Evolutionary conservation across 176 grass and related monocot species (phyloP).

Genomic region (Tuctoria greenei): DNA sequence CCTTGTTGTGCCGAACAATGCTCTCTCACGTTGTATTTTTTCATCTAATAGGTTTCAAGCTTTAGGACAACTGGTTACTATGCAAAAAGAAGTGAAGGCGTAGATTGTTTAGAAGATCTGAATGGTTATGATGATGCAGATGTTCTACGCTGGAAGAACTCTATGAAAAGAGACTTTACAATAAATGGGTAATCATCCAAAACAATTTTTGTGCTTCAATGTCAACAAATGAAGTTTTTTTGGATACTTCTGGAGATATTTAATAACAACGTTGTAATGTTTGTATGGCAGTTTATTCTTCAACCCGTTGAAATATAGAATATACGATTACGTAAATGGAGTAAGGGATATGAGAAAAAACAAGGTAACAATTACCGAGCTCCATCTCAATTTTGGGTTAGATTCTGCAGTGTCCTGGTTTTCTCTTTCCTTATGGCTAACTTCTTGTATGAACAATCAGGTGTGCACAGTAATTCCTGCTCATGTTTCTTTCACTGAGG

Average conservation of each 20-base stretch:
- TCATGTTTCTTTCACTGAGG: constrained; percentile 73
- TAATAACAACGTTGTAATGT: constrained; percentile 31
- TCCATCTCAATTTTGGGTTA: constrained; percentile 24
- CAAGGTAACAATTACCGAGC: constrained; percentile 58
- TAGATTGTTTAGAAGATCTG: constrained; percentile 27
- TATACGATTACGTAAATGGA: constrained; percentile 97
- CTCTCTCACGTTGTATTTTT: constrained; percentile 4
- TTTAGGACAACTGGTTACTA: constrained; percentile 43
- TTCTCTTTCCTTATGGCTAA: constrained; percentile 29
- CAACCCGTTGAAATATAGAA: constrained; percentile 53
- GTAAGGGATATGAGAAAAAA: constrained; percentile 68
- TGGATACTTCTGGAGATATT: constrained; percentile 28
- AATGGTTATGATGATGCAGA: constrained; percentile 46
- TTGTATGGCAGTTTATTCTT: constrained; percentile 72
- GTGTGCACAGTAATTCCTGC: constrained; percentile 70
- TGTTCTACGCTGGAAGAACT: constrained; percentile 84
- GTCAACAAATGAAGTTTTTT: constrained; percentile 4
- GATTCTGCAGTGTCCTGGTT: constrained; percentile 25
- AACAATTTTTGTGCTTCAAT: constrained; percentile 27
- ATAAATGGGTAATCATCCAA: constrained; percentile 66
- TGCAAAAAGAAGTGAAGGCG: constrained; percentile 30
- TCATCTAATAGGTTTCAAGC: constrained; percentile 67
- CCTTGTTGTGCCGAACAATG: constrained; percentile 21
- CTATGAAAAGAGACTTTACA: constrained; percentile 77
- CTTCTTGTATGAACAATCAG: constrained; percentile 50